Percentiles rank a stretch among this genome's conserved stretches.
These are phyloP conservation scores for Fusarium piperis DNA, from an alignment of 2,329 filamentous ascomycete species.

Conservation along the genomic window DNA sequence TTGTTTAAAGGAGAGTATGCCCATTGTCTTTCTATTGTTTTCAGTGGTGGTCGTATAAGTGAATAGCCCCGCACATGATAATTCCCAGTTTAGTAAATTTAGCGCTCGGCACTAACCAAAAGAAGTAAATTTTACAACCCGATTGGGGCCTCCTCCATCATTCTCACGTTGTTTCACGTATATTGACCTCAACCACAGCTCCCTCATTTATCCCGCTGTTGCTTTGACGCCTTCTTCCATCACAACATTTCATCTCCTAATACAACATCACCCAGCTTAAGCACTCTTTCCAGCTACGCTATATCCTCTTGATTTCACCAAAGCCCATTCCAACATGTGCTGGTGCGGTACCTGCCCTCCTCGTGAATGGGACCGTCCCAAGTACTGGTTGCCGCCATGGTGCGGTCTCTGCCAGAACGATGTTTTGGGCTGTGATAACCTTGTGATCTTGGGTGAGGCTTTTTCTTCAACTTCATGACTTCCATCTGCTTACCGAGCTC, in stretches of 20 bases:
- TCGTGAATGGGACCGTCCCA: not conserved
- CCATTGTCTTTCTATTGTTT: not conserved
- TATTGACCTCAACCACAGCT: not conserved
- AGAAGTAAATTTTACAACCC: not conserved
- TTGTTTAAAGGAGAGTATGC: not conserved
- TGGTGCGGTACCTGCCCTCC: not conserved
- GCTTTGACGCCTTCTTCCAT: not conserved
- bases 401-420: not conserved
- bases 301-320: not conserved
- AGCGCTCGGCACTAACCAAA: not conserved
- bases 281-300: not conserved
- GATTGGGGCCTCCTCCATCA: not conserved
- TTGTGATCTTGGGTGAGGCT: not conserved
- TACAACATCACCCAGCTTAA: not conserved
- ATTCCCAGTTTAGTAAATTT: not conserved
- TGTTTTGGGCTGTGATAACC: not conserved
- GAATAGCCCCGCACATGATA: not conserved
- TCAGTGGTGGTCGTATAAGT: not conserved
- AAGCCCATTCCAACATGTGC: not conserved
- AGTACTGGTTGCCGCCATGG: not conserved
- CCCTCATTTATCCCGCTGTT: not conserved
- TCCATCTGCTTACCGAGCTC: not conserved
- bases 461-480: not conserved
- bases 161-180: not conserved
- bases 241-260: not conserved